These are phyloP conservation scores for Hylodesmum podocarpum DNA, from an alignment of 306 rosid genomes.

Conservation along the genomic window DNA sequence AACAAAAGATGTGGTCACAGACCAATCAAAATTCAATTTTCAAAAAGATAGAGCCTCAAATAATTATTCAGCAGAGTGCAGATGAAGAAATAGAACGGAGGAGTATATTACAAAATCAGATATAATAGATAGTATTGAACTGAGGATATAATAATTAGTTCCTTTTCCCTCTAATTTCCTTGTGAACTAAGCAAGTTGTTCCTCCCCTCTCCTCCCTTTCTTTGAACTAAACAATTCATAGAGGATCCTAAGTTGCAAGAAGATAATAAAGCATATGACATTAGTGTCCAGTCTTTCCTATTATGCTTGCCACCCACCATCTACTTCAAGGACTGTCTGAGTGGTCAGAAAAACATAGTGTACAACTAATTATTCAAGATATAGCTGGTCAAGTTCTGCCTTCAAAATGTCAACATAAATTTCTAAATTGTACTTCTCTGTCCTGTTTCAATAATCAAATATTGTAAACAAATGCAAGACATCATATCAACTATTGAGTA, in stretches of 20 bases:
- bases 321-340: neutral
- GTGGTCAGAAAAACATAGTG: neutral
- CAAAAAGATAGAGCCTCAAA: neutral
- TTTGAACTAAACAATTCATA: neutral
- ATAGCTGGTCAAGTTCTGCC: neutral
- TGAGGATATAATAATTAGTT: neutral
- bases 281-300: conserved; percentile 4
- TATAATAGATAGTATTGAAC: neutral
- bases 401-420: conserved; percentile 1
- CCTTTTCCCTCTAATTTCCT: neutral
- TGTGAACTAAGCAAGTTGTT: neutral
- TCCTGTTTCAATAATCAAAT: conserved; percentile 1
- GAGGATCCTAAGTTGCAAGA: conserved; percentile 9
- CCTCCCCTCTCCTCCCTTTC: neutral
- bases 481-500: neutral
- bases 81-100: conserved; percentile 16
- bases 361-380: neutral
- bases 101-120: neutral
- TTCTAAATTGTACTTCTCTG: neutral
- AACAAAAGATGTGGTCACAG: neutral
- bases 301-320: neutral
- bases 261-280: neutral
- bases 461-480: neutral
- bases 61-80: conserved; percentile 12
- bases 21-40: conserved; percentile 13